Conservation (phyloP, 148 eudicot species). For the Fagopyrum esculentum region DNA sequence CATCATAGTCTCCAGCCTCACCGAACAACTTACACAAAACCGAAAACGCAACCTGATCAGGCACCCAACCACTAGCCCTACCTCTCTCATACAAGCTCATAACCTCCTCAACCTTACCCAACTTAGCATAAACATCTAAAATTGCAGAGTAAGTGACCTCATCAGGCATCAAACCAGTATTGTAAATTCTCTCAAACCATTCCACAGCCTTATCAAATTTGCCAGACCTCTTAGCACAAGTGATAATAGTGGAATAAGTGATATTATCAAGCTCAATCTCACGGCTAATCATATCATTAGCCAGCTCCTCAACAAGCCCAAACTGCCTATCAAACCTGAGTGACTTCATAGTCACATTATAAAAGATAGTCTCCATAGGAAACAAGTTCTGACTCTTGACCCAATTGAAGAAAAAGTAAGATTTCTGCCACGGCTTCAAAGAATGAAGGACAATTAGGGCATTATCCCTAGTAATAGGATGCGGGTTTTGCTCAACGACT, state of each 20-base stretch:
- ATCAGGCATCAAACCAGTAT: slow-evolving; percentile 92
- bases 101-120: slow-evolving; percentile 84
- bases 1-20: slow-evolving; percentile 93
- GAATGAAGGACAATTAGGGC: slow-evolving; percentile 70
- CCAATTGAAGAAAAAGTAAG: slow-evolving; percentile 79
- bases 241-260: slow-evolving; percentile 89
- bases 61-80: slow-evolving; percentile 91
- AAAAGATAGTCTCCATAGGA: slow-evolving; percentile 81
- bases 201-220: slow-evolving; percentile 85
- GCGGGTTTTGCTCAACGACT: slow-evolving; percentile 49
- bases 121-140: slow-evolving; percentile 86
- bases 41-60: slow-evolving; percentile 74
- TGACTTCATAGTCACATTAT: slow-evolving; percentile 88
- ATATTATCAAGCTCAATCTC: slow-evolving; percentile 76
- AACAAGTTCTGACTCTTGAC: slow-evolving; percentile 59
- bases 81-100: slow-evolving; percentile 91
- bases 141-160: slow-evolving; percentile 94
- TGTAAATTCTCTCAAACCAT: slow-evolving; percentile 99
- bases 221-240: slow-evolving; percentile 79
- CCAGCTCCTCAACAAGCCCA: slow-evolving; percentile 64
- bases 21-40: slow-evolving; percentile 91
- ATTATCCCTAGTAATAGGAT: slow-evolving; percentile 49
- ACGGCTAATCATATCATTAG: slow-evolving; percentile 67
- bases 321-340: slow-evolving; percentile 91
- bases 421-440: slow-evolving; percentile 68